Conservation (phyloP, 495 filamentous ascomycete genomes). For the Xylaria grammica region DNA sequence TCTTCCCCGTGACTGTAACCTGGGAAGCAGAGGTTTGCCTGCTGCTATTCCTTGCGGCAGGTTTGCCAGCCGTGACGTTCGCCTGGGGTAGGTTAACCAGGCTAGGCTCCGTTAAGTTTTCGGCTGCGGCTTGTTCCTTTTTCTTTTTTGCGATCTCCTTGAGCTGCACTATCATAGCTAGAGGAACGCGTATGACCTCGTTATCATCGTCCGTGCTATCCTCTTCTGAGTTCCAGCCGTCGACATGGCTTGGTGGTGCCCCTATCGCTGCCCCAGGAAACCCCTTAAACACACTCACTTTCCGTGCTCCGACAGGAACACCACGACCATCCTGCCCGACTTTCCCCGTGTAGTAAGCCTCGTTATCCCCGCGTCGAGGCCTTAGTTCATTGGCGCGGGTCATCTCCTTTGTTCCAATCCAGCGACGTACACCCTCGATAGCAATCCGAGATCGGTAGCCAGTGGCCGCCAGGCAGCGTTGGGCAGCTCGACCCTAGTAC, state of each 20-base stretch:
- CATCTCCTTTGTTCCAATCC: conserved; percentile 4
- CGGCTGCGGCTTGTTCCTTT: neutral
- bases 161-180: neutral
- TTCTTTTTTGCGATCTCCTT: neutral
- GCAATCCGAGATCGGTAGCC: conserved; percentile 20
- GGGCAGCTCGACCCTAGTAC: conserved; percentile 15
- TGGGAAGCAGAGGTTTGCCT: no score
- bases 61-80: neutral
- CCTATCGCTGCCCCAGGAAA: neutral
- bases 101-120: neutral
- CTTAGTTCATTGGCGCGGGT: conserved; percentile 13
- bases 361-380: neutral
- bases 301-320: conserved; percentile 7
- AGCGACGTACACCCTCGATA: conserved; percentile 12
- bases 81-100: neutral
- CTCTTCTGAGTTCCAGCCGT: neutral
- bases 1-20: neutral
- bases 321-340: conserved; percentile 5
- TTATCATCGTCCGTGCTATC: neutral
- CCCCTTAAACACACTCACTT: no score
- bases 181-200: neutral
- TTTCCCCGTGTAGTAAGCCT: neutral
- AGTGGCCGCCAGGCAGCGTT: conserved; percentile 19
- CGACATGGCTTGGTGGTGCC: neutral
- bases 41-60: neutral